These are phyloP conservation scores for Warburgia ugandensis DNA, from an alignment of 164 flowering plant species.

Conservation along the genomic window DNA sequence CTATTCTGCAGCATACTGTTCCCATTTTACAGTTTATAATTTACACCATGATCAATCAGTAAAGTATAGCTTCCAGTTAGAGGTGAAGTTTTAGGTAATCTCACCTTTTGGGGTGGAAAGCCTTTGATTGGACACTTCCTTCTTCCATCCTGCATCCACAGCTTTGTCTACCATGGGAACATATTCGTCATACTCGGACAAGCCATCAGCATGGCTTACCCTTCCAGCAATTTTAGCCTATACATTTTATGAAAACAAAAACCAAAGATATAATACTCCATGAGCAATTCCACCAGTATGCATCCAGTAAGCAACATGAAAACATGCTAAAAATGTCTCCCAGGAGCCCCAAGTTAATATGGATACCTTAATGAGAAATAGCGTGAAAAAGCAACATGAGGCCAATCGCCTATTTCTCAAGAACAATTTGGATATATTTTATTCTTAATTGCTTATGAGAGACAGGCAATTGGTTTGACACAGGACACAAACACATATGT, in stretches of 20 bases:
- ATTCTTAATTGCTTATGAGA: background rate
- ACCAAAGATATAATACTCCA: background rate
- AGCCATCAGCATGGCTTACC: background rate
- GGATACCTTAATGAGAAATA: background rate
- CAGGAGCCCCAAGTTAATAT: background rate
- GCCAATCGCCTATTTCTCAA: background rate
- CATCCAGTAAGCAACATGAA: background rate
- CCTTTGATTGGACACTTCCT: conserved; percentile 34
- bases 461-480: background rate
- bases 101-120: conserved; percentile 48
- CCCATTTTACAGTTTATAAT: background rate
- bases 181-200: conserved; percentile 63
- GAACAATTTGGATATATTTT: background rate
- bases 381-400: background rate
- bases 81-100: too few species aligned
- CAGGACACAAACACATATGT: background rate
- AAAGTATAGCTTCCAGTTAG: background rate
- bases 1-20: background rate
- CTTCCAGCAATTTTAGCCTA: conserved; percentile 12
- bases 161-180: conserved; percentile 93
- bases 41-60: too few species aligned
- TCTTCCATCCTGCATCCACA: conserved; percentile 78
- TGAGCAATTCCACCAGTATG: background rate
- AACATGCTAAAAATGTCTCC: background rate
- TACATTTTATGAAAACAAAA: background rate